Evolutionary conservation across 345 rosid genomes (phyloP), one percentile per base, ranked within the genome.

Genomic region (Garcia nutans): DNA sequence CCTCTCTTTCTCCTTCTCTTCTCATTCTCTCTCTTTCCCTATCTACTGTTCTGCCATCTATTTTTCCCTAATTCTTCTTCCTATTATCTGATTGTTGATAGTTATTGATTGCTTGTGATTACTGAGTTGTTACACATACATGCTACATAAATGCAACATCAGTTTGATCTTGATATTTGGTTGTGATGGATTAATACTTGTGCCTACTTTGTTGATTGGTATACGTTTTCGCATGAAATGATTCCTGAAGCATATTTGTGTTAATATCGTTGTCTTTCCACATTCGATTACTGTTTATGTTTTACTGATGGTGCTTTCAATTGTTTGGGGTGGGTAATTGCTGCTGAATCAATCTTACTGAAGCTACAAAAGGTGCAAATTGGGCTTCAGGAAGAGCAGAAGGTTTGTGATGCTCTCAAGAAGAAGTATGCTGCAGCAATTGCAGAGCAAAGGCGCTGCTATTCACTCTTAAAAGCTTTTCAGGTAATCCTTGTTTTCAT

Each of bases 351-450:
- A 26, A 54, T 75, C 59, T 74, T 71, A 72, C 97, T 92, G 97
- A 94, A 90, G 87, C 86, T 92, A 42, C 89, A 86, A 85, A 92
- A 89, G 79, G 82, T 83, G 77, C 86, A 88, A 82, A 56, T 76
- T 70, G 87, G 85, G 61, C 84, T 87, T 70, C 86, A 87, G 78
- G 90, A 89, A 71, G 93, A 88, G 84, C 93, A 87, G 80, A 90
- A 81, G 76, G 77, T 50, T 71, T 87, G 88, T 80, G 86, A 89
- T 80, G 71, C 75, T 73, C 83, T 83, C 59, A 89, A 88, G 84
- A 88, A 90, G 73, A 89, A 80, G 84, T 79, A 84, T 79, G 79
- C 84, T 52, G 88, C 92, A 20, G 88, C 91, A 80, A 78, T 87
- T 81, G 85, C 89, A 16, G 91, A 85, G 77, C 90, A 91, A 79